Conservation (phyloP, 805 yeast species). For the Kuraishia cidri region DNA sequence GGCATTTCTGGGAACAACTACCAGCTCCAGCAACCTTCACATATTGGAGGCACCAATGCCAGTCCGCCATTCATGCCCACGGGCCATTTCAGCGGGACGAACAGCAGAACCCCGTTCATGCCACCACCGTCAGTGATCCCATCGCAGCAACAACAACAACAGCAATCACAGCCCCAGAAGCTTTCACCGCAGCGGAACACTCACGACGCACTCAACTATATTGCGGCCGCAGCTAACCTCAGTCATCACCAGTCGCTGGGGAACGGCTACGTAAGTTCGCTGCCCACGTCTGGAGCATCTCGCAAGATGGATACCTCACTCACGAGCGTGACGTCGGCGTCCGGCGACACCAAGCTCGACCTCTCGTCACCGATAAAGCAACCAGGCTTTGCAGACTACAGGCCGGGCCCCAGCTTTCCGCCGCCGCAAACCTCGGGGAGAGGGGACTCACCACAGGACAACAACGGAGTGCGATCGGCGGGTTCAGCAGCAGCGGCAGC, state of each 20-base stretch:
- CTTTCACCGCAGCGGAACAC: constrained; percentile 9
- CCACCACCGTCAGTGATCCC: no score
- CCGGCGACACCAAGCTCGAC: background rate
- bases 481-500: background rate
- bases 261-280: no score
- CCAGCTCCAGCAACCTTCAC: constrained; percentile 10
- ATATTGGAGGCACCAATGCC: no score
- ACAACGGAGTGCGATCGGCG: background rate
- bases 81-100: no score
- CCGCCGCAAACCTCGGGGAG: background rate
- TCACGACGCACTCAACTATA: constrained; percentile 16
- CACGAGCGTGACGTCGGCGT: background rate
- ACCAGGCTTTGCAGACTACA: background rate
- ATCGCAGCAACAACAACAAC: constrained; percentile 11
- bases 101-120: no score
- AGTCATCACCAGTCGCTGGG: no score
- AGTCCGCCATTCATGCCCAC: no score
- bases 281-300: no score
- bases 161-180: constrained; percentile 3
- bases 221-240: constrained; percentile 16
- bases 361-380: background rate
- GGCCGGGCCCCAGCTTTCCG: no score
- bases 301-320: background rate
- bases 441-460: background rate
- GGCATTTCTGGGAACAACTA: constrained; percentile 4